Percentiles rank a stretch among this genome's conserved stretches.
Evolutionary conservation across 345 rosid species (phyloP).

Genomic region (Eucalyptus decipiens): DNA sequence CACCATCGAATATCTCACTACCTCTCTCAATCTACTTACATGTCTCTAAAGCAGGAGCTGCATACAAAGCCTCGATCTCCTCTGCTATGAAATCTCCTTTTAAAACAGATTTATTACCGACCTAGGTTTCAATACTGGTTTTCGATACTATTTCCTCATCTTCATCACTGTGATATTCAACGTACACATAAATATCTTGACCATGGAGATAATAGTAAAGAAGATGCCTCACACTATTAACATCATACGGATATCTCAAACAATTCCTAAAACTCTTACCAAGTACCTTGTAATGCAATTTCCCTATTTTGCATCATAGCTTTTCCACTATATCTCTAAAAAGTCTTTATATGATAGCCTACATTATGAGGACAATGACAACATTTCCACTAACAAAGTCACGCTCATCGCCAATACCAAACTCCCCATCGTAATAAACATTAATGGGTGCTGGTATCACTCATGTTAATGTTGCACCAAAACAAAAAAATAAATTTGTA

Average conservation of each 20-base stretch:
- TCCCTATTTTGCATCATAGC: background rate
- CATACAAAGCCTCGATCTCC: background rate
- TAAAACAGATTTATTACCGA: background rate
- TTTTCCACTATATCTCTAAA: background rate
- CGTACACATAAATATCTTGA: background rate
- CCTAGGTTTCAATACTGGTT: background rate
- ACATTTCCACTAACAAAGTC: background rate
- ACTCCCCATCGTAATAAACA: background rate
- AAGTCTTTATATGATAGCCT: background rate
- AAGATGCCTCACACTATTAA: background rate
- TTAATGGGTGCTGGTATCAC: background rate
- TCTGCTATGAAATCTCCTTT: background rate
- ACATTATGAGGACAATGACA: background rate
- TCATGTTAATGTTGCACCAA: background rate
- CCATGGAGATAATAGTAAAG: background rate
- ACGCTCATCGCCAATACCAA: background rate
- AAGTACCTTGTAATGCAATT: background rate
- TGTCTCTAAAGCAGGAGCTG: background rate
- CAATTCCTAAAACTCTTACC: background rate
- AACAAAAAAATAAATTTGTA: background rate
- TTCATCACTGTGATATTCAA: background rate
- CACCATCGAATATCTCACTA: background rate
- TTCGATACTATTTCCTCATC: background rate
- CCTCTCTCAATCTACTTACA: background rate
- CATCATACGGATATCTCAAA: background rate